Conservation (phyloP, 768 basidiomycete genomes). For the Leccinum rimulosum region DNA sequence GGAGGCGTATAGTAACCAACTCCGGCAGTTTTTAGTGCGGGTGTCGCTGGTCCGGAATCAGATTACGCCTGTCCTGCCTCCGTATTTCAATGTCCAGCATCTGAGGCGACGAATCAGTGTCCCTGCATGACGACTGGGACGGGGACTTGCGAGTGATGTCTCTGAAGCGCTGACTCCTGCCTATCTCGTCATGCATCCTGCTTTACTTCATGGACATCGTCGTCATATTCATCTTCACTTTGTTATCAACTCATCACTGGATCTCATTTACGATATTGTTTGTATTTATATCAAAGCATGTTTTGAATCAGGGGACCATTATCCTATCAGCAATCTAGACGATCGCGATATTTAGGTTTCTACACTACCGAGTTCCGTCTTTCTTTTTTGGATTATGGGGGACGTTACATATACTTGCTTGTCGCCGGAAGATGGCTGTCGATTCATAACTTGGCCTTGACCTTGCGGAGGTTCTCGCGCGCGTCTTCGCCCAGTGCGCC, state of each 20-base stretch:
- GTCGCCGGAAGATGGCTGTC: conserved; percentile 1
- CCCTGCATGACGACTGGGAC: conserved; percentile 15
- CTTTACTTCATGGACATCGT: not conserved
- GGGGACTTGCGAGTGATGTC: not conserved
- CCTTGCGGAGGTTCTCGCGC: conserved; percentile 12
- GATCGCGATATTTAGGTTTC: not conserved
- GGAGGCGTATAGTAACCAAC: conserved; percentile 29
- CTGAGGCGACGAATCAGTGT: conserved; percentile 28
- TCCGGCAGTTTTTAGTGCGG: conserved; percentile 31
- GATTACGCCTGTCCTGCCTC: conserved; percentile 30
- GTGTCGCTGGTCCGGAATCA: conserved; percentile 31
- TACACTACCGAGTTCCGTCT: not conserved
- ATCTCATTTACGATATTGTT: not conserved
- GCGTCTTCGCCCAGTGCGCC: conserved; percentile 47
- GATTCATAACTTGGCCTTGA: conserved; percentile 26
- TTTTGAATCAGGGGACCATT: not conserved
- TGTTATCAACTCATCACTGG: not conserved
- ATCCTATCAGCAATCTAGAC: conserved; percentile 15
- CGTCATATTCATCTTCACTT: not conserved
- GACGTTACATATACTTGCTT: not conserved
- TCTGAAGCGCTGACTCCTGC: not conserved
- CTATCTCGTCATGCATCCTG: not conserved
- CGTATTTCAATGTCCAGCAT: conserved; percentile 33
- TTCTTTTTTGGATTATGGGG: not conserved
- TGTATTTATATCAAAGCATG: not conserved